phyloP scores from a whole-genome alignment of 2,329 filamentous ascomycete species.

The Fusarium redolens region DNA sequence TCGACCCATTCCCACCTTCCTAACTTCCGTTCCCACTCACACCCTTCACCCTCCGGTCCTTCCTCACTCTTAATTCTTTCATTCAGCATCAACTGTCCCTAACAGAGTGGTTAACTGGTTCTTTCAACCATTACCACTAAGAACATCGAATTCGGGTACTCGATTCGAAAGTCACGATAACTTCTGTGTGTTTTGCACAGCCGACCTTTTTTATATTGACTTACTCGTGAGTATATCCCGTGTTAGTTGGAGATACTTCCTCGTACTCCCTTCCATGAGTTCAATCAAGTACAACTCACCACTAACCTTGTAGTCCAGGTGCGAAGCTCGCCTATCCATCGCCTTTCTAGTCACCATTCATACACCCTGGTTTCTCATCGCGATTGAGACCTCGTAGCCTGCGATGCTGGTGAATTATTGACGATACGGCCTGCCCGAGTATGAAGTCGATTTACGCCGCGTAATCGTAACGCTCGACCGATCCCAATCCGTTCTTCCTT shows the following conservation, averaged over 20 bases:
- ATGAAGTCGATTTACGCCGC: conserved; percentile 42
- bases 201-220: conserved; percentile 14
- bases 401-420: conserved; percentile 43
- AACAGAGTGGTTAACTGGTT: conserved; percentile 37
- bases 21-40: conserved; percentile 44
- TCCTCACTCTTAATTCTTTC: conserved; percentile 41
- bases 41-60: conserved; percentile 42
- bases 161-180: background rate
- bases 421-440: conserved; percentile 41
- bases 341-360: background rate
- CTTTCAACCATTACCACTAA: conserved; percentile 22
- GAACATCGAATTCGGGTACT: conserved; percentile 16
- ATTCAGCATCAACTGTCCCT: conserved; percentile 33
- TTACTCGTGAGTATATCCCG: conserved; percentile 31
- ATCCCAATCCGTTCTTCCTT: conserved; percentile 23
- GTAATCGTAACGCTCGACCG: conserved; percentile 34
- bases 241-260: conserved; percentile 43
- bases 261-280: conserved; percentile 29
- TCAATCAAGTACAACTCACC: conserved; percentile 18
- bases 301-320: conserved; percentile 26
- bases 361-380: conserved; percentile 20
- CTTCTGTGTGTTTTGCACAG: conserved; percentile 8
- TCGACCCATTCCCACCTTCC: conserved; percentile 47
- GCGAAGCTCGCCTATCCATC: background rate
- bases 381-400: conserved; percentile 35